phyloP scores from a whole-genome alignment of 1,284 basidiomycete species.

The Leccinum holopus region DNA sequence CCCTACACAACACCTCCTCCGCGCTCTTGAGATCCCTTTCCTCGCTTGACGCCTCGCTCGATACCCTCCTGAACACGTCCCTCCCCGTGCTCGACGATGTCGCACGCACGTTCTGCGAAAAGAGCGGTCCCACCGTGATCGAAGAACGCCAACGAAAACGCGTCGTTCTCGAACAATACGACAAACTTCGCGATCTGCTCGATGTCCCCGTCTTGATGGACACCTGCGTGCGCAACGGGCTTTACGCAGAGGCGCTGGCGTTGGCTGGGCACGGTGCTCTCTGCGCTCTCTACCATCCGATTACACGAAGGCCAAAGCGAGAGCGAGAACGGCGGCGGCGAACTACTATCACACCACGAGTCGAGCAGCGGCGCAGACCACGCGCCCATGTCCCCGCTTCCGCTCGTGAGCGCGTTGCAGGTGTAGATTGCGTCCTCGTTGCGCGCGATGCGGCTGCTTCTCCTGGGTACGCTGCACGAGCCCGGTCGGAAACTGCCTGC shows the following conservation, averaged over 20 bases:
- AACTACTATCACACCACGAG: slow-evolving; percentile 10
- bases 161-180: slow-evolving; percentile 85
- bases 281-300: slow-evolving; percentile 27
- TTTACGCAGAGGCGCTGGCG: slow-evolving; percentile 87
- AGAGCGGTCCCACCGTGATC: slow-evolving; percentile 54
- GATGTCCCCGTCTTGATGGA: slow-evolving; percentile 89
- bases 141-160: slow-evolving; percentile 70
- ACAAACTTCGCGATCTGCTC: slow-evolving; percentile 87
- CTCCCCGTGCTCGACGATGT: slow-evolving; percentile 73
- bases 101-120: slow-evolving; percentile 61
- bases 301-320: slow-evolving; percentile 9
- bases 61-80: slow-evolving; percentile 59
- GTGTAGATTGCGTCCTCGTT: slow-evolving; percentile 75
- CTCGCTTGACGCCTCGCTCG: slow-evolving; percentile 66
- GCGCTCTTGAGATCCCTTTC: slow-evolving; percentile 66
- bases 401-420: slow-evolving; percentile 56
- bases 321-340: slow-evolving; percentile 1
- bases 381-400: slow-evolving; percentile 37
- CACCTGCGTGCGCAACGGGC: slow-evolving; percentile 87
- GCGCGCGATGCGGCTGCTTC: slow-evolving; percentile 71
- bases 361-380: slow-evolving; percentile 14
- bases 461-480: slow-evolving; percentile 78
- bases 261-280: slow-evolving; percentile 32
- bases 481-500: slow-evolving; percentile 82
- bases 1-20: slow-evolving; percentile 71